phyloP scores from a whole-genome alignment of 2,329 filamentous ascomycete species.

The Penicillium hesseltinei region DNA sequence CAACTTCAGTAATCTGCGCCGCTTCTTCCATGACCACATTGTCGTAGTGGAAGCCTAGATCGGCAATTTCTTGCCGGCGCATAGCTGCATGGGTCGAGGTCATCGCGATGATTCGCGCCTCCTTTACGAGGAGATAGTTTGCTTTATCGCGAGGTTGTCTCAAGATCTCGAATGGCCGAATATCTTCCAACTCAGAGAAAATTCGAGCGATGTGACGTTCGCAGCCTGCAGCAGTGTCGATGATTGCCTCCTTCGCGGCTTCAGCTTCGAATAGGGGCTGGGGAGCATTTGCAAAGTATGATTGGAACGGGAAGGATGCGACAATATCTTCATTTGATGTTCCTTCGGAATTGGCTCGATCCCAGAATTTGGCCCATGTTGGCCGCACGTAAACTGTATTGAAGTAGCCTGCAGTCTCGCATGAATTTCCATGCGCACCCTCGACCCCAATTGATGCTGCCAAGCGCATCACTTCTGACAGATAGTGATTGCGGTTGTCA shows the following conservation, averaged over 20 bases:
- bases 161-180: conserved; percentile 91
- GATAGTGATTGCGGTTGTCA: conserved; percentile 74
- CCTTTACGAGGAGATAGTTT: conserved; percentile 91
- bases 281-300: conserved; percentile 83
- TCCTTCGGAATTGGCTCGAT: conserved; percentile 58
- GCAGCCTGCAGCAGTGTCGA: conserved; percentile 80
- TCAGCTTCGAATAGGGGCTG: conserved; percentile 75
- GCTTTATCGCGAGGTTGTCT: conserved; percentile 86
- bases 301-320: conserved; percentile 78
- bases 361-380: conserved; percentile 81
- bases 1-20: conserved; percentile 94
- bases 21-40: conserved; percentile 99
- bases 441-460: conserved; percentile 81
- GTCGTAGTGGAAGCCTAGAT: conserved; percentile 93
- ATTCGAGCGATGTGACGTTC: conserved; percentile 85
- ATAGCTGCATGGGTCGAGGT: conserved; percentile 98
- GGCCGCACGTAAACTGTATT: conserved; percentile 87
- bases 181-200: conserved; percentile 88
- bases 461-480: conserved; percentile 81
- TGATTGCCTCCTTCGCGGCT: conserved; percentile 61
- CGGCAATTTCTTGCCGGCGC: conserved; percentile 82
- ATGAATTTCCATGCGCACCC: conserved; percentile 92
- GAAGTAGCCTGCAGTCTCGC: conserved; percentile 96
- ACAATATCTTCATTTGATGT: conserved; percentile 62
- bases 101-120: conserved; percentile 98